A percentile compares a stretch with the other conserved stretches of the same genome.
Conservation (phyloP, 192 early-diverging fungal species). For the Spizellomyces sp. region DNA sequence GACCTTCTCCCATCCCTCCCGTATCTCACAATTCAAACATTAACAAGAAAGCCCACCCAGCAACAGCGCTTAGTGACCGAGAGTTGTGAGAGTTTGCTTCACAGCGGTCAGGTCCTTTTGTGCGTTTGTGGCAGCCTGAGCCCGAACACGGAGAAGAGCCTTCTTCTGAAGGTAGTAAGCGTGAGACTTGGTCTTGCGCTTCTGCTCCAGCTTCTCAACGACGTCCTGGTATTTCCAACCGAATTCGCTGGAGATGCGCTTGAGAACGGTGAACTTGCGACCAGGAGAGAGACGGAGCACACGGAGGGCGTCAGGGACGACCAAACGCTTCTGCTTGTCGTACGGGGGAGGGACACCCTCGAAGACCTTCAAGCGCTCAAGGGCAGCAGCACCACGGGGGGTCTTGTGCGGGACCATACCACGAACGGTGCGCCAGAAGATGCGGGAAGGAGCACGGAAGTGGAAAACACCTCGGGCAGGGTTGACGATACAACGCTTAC, state of each 20-base stretch:
- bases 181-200: slow-evolving; percentile 93
- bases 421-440: slow-evolving; percentile 96
- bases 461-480: slow-evolving; percentile 97
- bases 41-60: too few relatives aligned
- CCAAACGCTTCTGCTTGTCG: slow-evolving; percentile 96
- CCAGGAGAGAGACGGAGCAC: slow-evolving; percentile 95
- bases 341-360: slow-evolving; percentile 98
- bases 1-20: too few relatives aligned
- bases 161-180: slow-evolving; percentile 92
- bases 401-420: slow-evolving; percentile 99
- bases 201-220: slow-evolving; percentile 94
- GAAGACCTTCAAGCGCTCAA: slow-evolving; percentile 98
- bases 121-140: slow-evolving; percentile 76
- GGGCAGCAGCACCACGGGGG: slow-evolving; percentile 94
- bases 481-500: slow-evolving; percentile 98
- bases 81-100: slow-evolving; percentile 62
- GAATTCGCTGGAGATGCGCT: slow-evolving; percentile 92
- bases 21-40: too few relatives aligned
- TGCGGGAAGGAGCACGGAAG: slow-evolving; percentile 97
- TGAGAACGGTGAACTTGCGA: slow-evolving; percentile 96
- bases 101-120: slow-evolving; percentile 57
- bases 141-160: slow-evolving; percentile 52
- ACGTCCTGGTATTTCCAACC: slow-evolving; percentile 99
- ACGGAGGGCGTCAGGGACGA: slow-evolving; percentile 92
- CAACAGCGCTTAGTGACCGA: slow-evolving; percentile 54